Evolutionary conservation across 805 yeast genomes (phyloP).

Genomic region (Ogataea nitratoaversa): DNA sequence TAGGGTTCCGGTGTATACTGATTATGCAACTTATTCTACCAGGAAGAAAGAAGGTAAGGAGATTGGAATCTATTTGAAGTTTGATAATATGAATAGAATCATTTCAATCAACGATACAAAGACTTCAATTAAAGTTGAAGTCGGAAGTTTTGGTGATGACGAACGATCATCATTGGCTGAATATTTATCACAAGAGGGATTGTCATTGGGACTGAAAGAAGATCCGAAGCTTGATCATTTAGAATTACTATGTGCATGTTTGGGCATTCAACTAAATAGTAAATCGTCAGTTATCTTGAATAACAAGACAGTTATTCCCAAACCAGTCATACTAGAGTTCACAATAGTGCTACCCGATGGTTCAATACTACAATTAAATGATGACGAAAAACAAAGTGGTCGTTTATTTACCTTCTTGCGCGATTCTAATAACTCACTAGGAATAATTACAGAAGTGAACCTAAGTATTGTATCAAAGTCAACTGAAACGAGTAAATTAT

Average conservation of each 20-base stretch:
- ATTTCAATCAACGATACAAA: conserved; percentile 2
- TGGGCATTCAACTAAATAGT: conserved; percentile 15
- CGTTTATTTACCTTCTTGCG: conserved; percentile 13
- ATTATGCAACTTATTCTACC: conserved; percentile 5
- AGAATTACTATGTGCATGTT: conserved; percentile 16
- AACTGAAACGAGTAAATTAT: conserved; percentile 4
- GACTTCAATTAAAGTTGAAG: conserved; percentile 6
- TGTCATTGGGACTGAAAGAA: conserved; percentile 1
- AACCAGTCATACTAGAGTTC: conserved; percentile 7
- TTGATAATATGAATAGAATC: conserved; percentile 13
- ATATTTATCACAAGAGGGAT: conserved; percentile 1
- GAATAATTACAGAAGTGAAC: conserved; percentile 18
- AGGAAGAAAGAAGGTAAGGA: conserved; percentile 3
- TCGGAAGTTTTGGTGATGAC: conserved; percentile 1
- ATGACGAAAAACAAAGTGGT: conserved; percentile 1
- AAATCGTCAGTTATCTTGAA: conserved; percentile 8
- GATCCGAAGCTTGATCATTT: conserved; percentile 4
- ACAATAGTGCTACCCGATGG: conserved; percentile 30
- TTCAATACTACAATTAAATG: conserved; percentile 3
- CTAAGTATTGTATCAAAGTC: conserved; percentile 1
- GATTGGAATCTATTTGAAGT: conserved; percentile 10
- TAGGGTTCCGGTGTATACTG: conserved; percentile 23
- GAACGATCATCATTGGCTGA: conserved; percentile 3
- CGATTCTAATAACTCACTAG: conserved; percentile 9
- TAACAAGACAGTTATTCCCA: conserved; percentile 6